Percentiles rank a stretch among this genome's conserved stretches.
Evolutionary conservation across 73 alveolate species (phyloP).

Genomic region (Paramecium octaurelia): DNA sequence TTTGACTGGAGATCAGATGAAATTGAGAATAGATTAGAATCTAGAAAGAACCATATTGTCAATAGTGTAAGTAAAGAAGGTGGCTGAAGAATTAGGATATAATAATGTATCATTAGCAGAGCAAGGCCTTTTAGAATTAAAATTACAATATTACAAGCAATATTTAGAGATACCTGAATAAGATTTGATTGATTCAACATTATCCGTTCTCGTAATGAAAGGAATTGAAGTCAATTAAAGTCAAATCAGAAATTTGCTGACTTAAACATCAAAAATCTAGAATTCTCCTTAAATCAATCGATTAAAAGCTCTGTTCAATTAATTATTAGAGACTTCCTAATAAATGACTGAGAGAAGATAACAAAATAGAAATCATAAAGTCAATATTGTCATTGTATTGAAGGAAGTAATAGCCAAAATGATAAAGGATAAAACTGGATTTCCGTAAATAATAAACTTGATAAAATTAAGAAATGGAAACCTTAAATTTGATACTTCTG

Average conservation of each 20-base stretch:
- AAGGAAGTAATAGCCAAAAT: not conserved
- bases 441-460: not conserved
- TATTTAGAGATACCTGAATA: not conserved
- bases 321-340: not conserved
- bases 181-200: constrained; percentile 1
- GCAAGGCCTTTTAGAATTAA: not conserved
- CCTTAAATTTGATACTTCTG: not conserved
- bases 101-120: not conserved
- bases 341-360: not conserved
- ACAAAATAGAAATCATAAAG: not conserved
- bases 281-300: not conserved
- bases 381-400: not conserved
- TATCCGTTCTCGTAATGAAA: not conserved
- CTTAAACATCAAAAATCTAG: not conserved
- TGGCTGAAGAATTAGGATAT: constrained; percentile 16
- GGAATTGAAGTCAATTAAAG: not conserved
- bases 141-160: not conserved
- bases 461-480: not conserved
- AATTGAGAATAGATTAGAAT: not conserved
- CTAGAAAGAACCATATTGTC: not conserved
- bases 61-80: not conserved
- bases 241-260: not conserved
- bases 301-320: not conserved
- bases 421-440: not conserved
- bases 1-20: not conserved